Evolutionary conservation across 2,329 filamentous ascomycete genomes (phyloP).

Genomic region (Calonectria pauciramosa): DNA sequence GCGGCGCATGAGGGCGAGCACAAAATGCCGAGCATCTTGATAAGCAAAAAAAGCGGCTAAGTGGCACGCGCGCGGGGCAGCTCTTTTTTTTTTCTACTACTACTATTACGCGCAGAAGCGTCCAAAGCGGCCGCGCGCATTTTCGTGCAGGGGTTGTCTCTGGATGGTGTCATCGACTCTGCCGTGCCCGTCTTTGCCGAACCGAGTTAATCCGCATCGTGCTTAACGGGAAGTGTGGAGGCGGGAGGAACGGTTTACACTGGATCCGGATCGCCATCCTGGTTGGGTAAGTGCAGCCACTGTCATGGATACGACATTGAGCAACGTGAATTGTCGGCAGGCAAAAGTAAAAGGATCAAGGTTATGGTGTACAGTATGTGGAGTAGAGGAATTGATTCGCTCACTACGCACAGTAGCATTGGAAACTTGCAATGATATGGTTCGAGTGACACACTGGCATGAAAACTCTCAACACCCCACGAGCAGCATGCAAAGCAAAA

Average conservation of each 20-base stretch:
- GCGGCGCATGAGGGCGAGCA: background rate
- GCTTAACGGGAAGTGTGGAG: conserved; percentile 1
- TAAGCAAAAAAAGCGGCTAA: conserved; percentile 18
- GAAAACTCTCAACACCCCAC: background rate
- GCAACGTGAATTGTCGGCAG: background rate
- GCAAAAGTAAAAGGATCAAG: background rate
- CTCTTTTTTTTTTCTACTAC: background rate
- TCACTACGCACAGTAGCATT: background rate
- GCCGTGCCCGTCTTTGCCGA: conserved; percentile 20
- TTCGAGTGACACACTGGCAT: background rate
- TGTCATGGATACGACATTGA: background rate
- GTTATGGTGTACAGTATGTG: background rate
- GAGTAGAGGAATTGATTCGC: background rate
- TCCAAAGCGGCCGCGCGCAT: background rate
- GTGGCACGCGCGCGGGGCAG: background rate
- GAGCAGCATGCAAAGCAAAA: background rate
- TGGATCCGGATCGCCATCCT: background rate
- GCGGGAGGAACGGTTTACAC: background rate
- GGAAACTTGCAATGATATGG: background rate
- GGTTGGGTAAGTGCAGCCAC: background rate
- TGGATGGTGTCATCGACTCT: conserved; percentile 39
- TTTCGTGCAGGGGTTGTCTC: conserved; percentile 31
- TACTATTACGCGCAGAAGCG: background rate
- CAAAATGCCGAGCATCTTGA: conserved; percentile 22
- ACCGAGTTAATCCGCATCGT: conserved; percentile 2